Base-by-base conservation (phyloP, 164 flowering plant species). In the Chimonanthus praecox region DNA sequence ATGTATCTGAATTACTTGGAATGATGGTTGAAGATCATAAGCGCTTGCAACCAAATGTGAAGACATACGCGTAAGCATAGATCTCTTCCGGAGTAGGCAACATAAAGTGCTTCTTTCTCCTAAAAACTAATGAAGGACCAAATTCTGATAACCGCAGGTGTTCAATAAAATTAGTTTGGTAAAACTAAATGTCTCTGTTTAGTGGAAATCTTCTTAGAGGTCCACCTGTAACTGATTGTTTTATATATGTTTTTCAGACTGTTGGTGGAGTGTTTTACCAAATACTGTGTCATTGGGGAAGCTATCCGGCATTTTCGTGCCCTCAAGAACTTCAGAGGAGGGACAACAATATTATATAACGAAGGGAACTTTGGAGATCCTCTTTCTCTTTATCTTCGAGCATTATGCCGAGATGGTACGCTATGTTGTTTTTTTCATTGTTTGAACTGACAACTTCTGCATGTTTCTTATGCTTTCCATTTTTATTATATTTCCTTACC, bases 11-110 rank as follows among this genome's bases (percentile, higher is more conserved):
- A 81, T 82, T 95, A 75, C 94, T 95, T 69, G 99, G 99, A 71
- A 89, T 95, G 99, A 93, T 95, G 99, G 91, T 95, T 82, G 98
- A 95, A 83, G 90, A 86, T 74, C 88, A 93, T 84, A 91, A 92
- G 73, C 89, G 98, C 21, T 47, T 93, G 83, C 99, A 93, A 72
- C 99, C 99, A 50, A 92, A 95, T 84, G 80, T 88, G 77, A 93
- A 81, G 79, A 95, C 98, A 71, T 85, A 95, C 81, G 94, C 90
- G 98, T 95, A 86, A 87, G 92, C 58, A 45, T 6, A 47, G n/a
- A 45, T 63, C 66, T 67, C 71, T 74, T 71, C 46, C 64, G 5
- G 58, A 67, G 13, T 47, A 49, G 33, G 11, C 8, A n/a, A 64
- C 20, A 51, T 43, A 18, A 15, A 47, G 47, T 54, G 15, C 16